Evolutionary conservation across 805 yeast genomes (phyloP), one percentile per base, ranked within the genome.

Genomic region (Clavispora santaluciae): DNA sequence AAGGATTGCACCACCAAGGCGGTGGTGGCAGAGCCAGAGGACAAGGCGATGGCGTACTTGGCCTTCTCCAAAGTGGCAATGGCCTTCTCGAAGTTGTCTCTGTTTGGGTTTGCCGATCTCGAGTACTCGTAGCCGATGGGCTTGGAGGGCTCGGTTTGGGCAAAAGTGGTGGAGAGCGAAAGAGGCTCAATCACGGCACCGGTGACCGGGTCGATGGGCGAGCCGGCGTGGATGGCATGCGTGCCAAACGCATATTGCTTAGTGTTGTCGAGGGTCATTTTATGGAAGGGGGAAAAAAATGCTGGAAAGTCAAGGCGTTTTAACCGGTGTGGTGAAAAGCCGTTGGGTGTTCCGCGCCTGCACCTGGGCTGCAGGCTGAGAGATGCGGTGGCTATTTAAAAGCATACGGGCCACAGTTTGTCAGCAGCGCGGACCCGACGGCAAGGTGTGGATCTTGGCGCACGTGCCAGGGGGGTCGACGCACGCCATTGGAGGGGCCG

Each of bases 111-210:
- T 48, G 83, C 79, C 22, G 91, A 83, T 63, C 95, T 75, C 15
- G 95, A 84, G 69, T 86, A 86, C 61, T 87, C 95, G 66, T 79
- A 87, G 34, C 95, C 95, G 35, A 87, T 59, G 43, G 95, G 95
- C 53, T 75, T 66, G 38, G 87, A 78, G 41, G 95, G 95, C 47
- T 80, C 78, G 39, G 75, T 63, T 65, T 86, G 95, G 39, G 87
- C 90, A 68, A 82, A 86, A 29, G 95, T 86, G 47, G 95, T 86
- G 37, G 90, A 81, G 48, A 86, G 71, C 29, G 93, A 83, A 51
- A 86, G 82, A 45, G 95, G 83, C 46, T 84, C 84, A 49, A 86
- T 86, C 45, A 86, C 95, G 21, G 95, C 93, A 45, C 95, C 95
- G 43, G 93, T 86, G 48, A 63, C 60, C 34, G 81, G 76, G 55